Evolutionary conservation across 1,139 yeast genomes (phyloP).

Genomic region (Diutina siamensis): DNA sequence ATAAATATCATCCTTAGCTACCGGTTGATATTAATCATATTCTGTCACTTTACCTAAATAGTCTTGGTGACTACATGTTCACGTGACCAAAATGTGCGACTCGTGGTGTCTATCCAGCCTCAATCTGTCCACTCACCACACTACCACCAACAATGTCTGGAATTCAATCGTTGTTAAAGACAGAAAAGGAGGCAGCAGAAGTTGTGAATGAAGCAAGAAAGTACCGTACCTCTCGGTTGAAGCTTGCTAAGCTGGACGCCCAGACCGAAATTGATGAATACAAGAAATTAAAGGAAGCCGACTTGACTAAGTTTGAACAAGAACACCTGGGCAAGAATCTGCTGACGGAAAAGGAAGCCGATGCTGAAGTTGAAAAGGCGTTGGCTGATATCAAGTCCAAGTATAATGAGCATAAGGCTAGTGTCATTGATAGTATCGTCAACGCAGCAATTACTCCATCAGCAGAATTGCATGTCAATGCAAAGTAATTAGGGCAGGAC

Average conservation of each 20-base stretch:
- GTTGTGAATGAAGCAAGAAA: conserved; percentile 86
- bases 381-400: conserved; percentile 50
- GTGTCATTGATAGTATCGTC: conserved; percentile 65
- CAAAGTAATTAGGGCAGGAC: conserved; percentile 15
- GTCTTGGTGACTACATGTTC: too few relatives aligned
- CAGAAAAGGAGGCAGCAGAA: conserved; percentile 94
- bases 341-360: conserved; percentile 63
- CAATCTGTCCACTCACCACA: not conserved
- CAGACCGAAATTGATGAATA: conserved; percentile 80
- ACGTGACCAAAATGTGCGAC: not conserved
- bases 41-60: too few relatives aligned
- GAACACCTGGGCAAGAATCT: conserved; percentile 60
- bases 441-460: conserved; percentile 72
- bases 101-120: not conserved
- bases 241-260: conserved; percentile 92
- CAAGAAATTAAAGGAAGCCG: conserved; percentile 74
- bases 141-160: not conserved
- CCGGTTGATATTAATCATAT: too few relatives aligned
- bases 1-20: not conserved
- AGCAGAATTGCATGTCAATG: conserved; percentile 77
- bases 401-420: conserved; percentile 49
- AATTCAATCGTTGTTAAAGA: conserved; percentile 22
- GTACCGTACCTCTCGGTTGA: conserved; percentile 73
- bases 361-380: conserved; percentile 46
- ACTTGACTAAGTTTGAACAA: conserved; percentile 60